phyloP scores from a whole-genome alignment of 495 filamentous ascomycete species.

The Bathelium albidoporum region DNA sequence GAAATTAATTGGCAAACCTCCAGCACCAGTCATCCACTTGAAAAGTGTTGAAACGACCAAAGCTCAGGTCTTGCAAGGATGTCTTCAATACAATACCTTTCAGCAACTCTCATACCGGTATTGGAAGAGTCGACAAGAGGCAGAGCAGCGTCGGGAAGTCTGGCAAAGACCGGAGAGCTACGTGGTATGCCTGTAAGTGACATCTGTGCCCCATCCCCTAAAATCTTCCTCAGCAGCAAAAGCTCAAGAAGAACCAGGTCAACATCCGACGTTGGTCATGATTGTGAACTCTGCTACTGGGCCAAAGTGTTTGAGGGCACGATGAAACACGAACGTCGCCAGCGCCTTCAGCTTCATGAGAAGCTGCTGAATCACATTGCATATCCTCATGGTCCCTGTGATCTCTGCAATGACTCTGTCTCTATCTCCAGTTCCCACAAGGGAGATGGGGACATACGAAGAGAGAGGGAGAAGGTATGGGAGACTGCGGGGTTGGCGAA shows the following conservation, averaged over 20 bases:
- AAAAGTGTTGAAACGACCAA: background rate
- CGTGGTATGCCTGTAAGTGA: background rate
- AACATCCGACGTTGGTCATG: background rate
- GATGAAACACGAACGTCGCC: background rate
- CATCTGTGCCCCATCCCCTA: background rate
- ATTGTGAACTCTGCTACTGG: constrained; percentile 2
- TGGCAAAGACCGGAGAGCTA: background rate
- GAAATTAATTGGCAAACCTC: background rate
- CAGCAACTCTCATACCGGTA: background rate
- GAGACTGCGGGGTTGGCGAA: background rate
- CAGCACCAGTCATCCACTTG: background rate
- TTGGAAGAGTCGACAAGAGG: background rate
- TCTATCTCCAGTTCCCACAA: background rate
- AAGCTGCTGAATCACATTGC: background rate
- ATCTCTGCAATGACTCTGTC: background rate
- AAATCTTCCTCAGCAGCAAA: background rate
- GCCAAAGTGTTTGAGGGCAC: constrained; percentile 1
- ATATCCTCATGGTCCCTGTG: background rate
- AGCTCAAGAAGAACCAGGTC: background rate
- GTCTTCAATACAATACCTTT: background rate
- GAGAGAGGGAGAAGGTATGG: background rate
- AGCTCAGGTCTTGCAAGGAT: background rate
- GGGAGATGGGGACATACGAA: background rate
- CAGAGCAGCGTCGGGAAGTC: background rate
- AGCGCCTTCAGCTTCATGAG: background rate